These are phyloP conservation scores for Desmodesmus armatus DNA, from an alignment of 139 green algal genomes.

Conservation along the genomic window DNA sequence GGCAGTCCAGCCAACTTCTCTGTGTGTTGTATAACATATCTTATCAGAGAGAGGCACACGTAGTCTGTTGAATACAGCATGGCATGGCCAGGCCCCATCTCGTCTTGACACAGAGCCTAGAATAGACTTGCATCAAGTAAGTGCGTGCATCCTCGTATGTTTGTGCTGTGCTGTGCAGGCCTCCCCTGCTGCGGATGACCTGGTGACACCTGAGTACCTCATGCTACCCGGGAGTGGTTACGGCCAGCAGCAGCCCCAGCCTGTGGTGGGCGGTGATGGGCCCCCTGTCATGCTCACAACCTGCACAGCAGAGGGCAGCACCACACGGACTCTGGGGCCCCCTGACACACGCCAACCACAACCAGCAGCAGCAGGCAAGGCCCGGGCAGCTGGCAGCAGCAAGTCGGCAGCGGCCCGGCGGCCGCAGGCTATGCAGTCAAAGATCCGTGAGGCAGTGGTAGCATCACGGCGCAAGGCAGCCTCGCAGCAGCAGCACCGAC, in stretches of 20 bases:
- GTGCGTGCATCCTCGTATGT: too few relatives aligned
- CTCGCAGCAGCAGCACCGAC: neutral
- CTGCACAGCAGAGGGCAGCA: neutral
- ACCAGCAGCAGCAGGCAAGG: neutral
- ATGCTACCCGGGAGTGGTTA: neutral
- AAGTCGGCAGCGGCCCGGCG: neutral
- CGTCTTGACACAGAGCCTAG: too few relatives aligned
- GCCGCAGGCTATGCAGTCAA: constrained; percentile 7
- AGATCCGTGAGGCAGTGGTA: constrained; percentile 8
- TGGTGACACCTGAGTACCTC: constrained; percentile 29
- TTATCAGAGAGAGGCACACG: too few relatives aligned
- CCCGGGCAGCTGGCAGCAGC: neutral
- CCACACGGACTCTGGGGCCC: neutral
- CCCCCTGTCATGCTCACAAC: neutral
- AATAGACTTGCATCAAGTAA: too few relatives aligned
- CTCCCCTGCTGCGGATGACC: constrained; percentile 12
- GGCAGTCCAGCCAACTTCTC: too few relatives aligned
- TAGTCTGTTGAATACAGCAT: too few relatives aligned
- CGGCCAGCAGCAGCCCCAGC: neutral
- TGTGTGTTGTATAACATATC: too few relatives aligned
- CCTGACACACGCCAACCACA: neutral
- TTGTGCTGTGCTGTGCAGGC: too few relatives aligned
- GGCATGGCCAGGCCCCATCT: too few relatives aligned
- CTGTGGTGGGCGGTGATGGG: neutral
- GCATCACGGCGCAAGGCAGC: constrained; percentile 17